Evolutionary conservation across 192 early-diverging fungal species (phyloP), one percentile per base, ranked within the genome.

Genomic region (Chytriomyces sp.): DNA sequence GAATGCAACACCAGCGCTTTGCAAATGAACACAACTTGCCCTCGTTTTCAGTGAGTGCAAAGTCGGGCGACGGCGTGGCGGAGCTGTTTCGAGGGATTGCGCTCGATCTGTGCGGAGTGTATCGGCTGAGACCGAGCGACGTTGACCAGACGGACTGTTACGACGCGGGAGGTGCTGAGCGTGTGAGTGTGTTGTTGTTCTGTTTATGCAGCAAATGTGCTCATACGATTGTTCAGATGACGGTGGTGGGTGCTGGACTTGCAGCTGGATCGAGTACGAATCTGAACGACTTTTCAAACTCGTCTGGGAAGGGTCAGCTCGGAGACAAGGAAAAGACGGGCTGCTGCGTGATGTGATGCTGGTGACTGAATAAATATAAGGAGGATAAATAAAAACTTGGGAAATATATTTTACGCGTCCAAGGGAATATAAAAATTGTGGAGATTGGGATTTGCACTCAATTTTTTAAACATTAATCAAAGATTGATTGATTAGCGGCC

Each of bases 21-120:
- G 73, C 67, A 23, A 5, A 18, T 18, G 18, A 49, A 23, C 47
- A 80, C 46, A 61, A 50, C 16, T 48, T 80, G 23, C 50, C 61
- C 1, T 59, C 79, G 16, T 80, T 80, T 53, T 24, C 49, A 26
- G 66, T 80, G 11, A 75, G 69, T n/a, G 77, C 75, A 10, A 80
- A 64, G 57, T 61, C 75, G 2, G 79, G 79, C 64, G 79, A 80
- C 16, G 48, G 48, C 5, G 24, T 76, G n/a, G 20, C 18, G 46
- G 50, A 71, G 13, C 49, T 71, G 69, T 71, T 71, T 60, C 7
- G 10, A 23, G 11, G 35, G 26, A 57, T 71, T 26, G 35, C 63
- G 63, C 63, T 57, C 53, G 53, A 57, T 20, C 20, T 57, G 53
- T n/a, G 53, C 53, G 53, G 53, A 1, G 20, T 20, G 13, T 57